Base-by-base conservation (phyloP, 78 protist species). In the Dictyostelium citrinum region DNA sequence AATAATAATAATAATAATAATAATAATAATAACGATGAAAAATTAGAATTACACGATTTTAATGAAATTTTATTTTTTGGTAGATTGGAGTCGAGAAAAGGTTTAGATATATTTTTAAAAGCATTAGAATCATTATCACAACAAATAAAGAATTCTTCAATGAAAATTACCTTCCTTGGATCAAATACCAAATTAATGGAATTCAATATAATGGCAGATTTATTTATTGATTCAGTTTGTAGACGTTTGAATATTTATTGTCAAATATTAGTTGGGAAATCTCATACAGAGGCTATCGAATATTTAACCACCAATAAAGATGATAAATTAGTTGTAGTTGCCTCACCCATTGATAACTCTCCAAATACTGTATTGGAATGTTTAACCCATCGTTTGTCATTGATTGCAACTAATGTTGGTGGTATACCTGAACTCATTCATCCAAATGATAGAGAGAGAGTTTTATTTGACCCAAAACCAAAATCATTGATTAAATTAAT, bases 351-450 rank as follows among this genome's bases (percentile, higher is more conserved):
- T 16, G 93, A 86, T 46, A 86, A 86, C 20, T 86, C 93, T 31
- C 93, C 93, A 81, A 86, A 86, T 55, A 86, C 93, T 0, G 93
- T 86, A 24, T 45, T 86, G 74, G 93, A 86, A 9, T 86, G 93
- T 46, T 67, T 86, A 24, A 86, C 93, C 0, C 93, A 86, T 33
- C n/a, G 51, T 12, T 24, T 86, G 22, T 16, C 93, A 12, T 45
- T 86, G 14, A 86, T 86, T 20, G 72, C 93, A 9, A 67, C 81
- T 20, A 76, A 78, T 29, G 93, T 78, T 29, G 93, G 93, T 46
- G 93, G 93, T 22, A 86, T 86, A 20, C 93, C 93, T 0, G 93
- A 86, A 58, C 46, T 86, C 3, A 86, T 86, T 68, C 79, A 86
- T 46, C 93, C 83, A 7, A 31, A 64, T 8, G 93, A 86, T 29